Base-by-base conservation (phyloP, 352 stramenopile species). In the Phytophthora pistaciae region DNA sequence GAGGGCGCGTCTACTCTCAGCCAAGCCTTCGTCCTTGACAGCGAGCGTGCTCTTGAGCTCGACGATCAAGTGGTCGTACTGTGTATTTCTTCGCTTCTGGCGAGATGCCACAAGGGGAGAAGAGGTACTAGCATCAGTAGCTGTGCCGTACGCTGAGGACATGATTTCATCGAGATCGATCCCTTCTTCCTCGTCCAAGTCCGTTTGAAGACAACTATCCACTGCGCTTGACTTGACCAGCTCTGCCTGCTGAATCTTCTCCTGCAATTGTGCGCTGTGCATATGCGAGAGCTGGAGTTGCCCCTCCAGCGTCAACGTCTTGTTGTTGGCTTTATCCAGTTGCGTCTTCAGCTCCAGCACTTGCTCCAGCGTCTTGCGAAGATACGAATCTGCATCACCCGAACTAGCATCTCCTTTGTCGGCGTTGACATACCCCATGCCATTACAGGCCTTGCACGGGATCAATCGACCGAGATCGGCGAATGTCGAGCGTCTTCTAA, bases 1-100 rank as follows among this genome's bases (percentile, higher is more conserved):
- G 7, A 88, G 61, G 6, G 75, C 65, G 29, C 36, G 57, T 25
- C 83, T 72, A 8, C 80, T 74, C 40, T 85, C 75, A 5, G 55
- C 46, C 16, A 91, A 56, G 3, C 72, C 78, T 31, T 61, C 70
- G 9, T 88, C 70, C 27, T 88, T 87, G 33, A 85, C 84, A 10
- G 71, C 59, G 0, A 92, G 54, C 2, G 83, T 71, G 20, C 64
- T 84, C 75, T 92, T 92, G 5, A 92, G 73, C 57, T 92, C 84
- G 1, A 88, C 76, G 33, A 92, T 91, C 16, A 92, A 70, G n/a
- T 89, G 72, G 29, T 92, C 84, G 61, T 92, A 91, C 56, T 90
- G 84, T 23, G 64, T 65, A 6, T 67, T 78, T 8, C 83, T 68
- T 31, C 64, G 74, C 8, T 71, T 78, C 48, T 60, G 64, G 40